phyloP scores from a whole-genome alignment of 164 flowering plant species.

The Vitis cinerea region DNA sequence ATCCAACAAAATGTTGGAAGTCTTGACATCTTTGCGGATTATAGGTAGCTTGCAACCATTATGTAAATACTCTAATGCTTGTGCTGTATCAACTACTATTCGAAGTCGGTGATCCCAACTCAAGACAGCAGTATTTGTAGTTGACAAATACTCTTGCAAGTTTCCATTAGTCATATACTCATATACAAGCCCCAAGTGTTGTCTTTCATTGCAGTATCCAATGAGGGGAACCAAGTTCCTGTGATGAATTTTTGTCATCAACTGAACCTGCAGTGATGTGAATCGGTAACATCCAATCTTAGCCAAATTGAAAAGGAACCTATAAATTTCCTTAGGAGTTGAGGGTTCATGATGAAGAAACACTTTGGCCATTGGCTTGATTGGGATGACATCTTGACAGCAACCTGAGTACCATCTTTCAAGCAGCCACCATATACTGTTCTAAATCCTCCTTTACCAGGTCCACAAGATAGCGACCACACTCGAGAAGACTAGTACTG shows the following conservation, averaged over 20 bases:
- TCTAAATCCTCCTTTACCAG: neutral
- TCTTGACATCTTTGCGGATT: slow-evolving; percentile 55
- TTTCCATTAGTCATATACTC: slow-evolving; percentile 55
- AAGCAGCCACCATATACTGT: slow-evolving; percentile 28
- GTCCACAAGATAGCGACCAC: neutral
- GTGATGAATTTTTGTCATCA: slow-evolving; percentile 45
- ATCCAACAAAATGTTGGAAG: slow-evolving; percentile 44
- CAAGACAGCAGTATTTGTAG: slow-evolving; percentile 8
- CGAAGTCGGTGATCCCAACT: slow-evolving; percentile 34
- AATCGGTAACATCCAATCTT: too few species aligned
- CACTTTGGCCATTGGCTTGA: slow-evolving; percentile 34
- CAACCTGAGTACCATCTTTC: slow-evolving; percentile 21
- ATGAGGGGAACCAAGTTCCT: slow-evolving; percentile 41
- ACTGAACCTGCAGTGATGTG: slow-evolving; percentile 25
- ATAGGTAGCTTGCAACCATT: slow-evolving; percentile 52
- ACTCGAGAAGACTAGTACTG: neutral
- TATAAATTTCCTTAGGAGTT: neutral
- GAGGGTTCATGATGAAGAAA: too few species aligned
- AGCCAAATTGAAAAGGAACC: neutral
- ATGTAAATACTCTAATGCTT: slow-evolving; percentile 58
- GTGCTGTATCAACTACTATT: slow-evolving; percentile 40
- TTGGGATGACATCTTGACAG: slow-evolving; percentile 49
- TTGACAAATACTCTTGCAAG: slow-evolving; percentile 35
- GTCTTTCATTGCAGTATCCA: slow-evolving; percentile 46
- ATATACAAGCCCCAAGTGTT: slow-evolving; percentile 35